These are phyloP conservation scores for Sequoiadendron giganteum DNA, from an alignment of 75 land plant genomes.

Conservation along the genomic window DNA sequence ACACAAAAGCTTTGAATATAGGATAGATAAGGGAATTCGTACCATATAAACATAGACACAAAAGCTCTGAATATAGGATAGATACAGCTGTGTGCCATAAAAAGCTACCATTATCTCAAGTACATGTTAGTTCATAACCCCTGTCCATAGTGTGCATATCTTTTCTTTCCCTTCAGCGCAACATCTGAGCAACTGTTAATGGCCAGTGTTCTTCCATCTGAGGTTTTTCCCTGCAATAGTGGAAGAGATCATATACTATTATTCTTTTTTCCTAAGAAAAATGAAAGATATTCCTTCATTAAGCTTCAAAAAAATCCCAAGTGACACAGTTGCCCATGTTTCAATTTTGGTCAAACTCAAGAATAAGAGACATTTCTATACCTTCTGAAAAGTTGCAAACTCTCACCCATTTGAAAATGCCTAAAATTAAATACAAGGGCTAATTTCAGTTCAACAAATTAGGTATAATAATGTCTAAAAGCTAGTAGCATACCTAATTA, in stretches of 20 bases:
- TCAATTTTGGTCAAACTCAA: not conserved
- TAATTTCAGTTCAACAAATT: not conserved
- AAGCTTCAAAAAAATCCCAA: not conserved
- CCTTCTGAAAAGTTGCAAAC: not conserved
- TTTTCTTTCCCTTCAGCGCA: conserved; percentile 41
- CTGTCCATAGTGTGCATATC: too few relatives aligned
- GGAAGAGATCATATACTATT: not conserved
- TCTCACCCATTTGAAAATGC: not conserved
- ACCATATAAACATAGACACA: too few relatives aligned
- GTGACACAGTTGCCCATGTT: not conserved
- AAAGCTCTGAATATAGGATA: too few relatives aligned
- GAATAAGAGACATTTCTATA: not conserved
- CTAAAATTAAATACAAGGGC: not conserved
- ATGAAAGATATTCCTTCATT: not conserved
- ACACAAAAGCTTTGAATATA: too few relatives aligned
- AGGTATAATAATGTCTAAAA: not conserved
- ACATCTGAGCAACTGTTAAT: conserved; percentile 45
- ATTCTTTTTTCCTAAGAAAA: not conserved
- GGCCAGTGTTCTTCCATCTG: conserved; percentile 29
- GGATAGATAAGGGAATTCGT: too few relatives aligned
- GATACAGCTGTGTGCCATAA: too few relatives aligned
- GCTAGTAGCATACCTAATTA: too few relatives aligned
- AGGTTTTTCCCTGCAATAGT: conserved; percentile 22
- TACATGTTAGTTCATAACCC: too few relatives aligned
- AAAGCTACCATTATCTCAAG: too few relatives aligned